Base-by-base conservation (phyloP, 108 stramenopile genomes). In the Aureococcus anophagefferens region DNA sequence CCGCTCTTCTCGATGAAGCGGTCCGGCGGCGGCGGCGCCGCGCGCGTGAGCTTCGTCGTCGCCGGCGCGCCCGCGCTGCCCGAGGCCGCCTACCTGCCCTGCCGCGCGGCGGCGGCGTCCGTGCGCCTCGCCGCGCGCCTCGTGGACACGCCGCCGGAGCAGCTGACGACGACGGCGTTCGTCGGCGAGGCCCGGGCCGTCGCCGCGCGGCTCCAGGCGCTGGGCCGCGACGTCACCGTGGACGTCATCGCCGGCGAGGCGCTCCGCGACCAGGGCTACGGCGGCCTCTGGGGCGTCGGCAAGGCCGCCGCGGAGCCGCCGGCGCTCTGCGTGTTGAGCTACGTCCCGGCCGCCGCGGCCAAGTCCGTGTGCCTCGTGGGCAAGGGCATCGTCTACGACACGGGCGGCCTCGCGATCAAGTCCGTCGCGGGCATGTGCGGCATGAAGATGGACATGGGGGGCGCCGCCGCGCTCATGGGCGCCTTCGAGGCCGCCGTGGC, bases 331-430 rank as follows among this genome's bases (percentile, higher is more conserved):
- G 74, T 86, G 35, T 76, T 86, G 59, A 28, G 9, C 37, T 78
- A 79, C 30, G 16, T 14, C 37, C 64, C 25, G 18, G 64, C 18
- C 9, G 51, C 31, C 63, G 29, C 35, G 35, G 51, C 25, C 5
- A 63, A 46, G 7, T 37, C 73, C 35, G 79, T 86, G 62, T 79
- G 88, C 51, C 71, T 90, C n/a, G 89, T 90, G 29, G 93, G 93
- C 65, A 94, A 94, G 76, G 91, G 89, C 30, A 91, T 94, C 70
- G 84, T 90, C 7, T 94, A 90, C 67, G 93, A 92, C 83, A 93
- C 93, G 15, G 88, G 88, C 44, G 90, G 87, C 17, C 69, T 88
- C 4, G 74, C 80, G 31, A 77, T 89, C 78, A 90, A 90, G 72
- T 44, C 79, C 31, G 88, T 89, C 63, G 76, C 76, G 0, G 93